Base-by-base conservation (phyloP, 1,284 basidiomycete genomes). In the Rugosomyces carneus region DNA sequence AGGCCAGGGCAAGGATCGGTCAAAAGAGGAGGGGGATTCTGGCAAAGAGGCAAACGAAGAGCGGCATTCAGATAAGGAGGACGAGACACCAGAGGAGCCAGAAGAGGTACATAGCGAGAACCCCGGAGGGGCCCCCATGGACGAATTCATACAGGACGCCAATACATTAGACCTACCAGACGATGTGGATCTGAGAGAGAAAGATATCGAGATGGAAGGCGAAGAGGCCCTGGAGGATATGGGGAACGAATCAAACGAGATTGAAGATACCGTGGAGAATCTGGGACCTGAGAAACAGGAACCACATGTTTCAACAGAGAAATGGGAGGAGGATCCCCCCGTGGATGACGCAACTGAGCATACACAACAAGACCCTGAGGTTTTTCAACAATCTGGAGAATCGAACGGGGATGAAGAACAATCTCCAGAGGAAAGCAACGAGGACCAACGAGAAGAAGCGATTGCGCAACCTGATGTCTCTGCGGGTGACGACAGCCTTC, bases 161-260 rank as follows among this genome's bases (percentile, higher is more conserved):
- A 75, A 93, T 44, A 82, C 80, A 2, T 73, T 95, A 41, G 87
- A 94, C 57, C 72, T 94, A 11, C 92, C 92, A 0, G 89, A 93
- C 31, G 83, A 92, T 55, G 72, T 94, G 62, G 71, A 90, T 47
- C 65, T 94, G 5, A 80, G 67, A n/a, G 61, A 51, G 0, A 86
- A 90, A 29, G 83, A 88, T 50, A 68, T 86, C 58, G 71, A 86
- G 20, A 56, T 60, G 20, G 70, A 63, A 37, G 61, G 63, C 15
- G 62, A 52, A 0, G 53, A 54, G 50, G 62, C 46, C 53, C 64
- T 41, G 54, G 64, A 69, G 36, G 66, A 67, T 15, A 66, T 66
- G 23, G 71, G 69, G 24, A 66, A 66, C 10, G 67, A 69, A 9
- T 69, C 73, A 1, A 67, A 72, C 43, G 71, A 67, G n/a, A 70